Conservation (phyloP, 2,329 filamentous ascomycete species). For the Ceratocystis ficicola region DNA sequence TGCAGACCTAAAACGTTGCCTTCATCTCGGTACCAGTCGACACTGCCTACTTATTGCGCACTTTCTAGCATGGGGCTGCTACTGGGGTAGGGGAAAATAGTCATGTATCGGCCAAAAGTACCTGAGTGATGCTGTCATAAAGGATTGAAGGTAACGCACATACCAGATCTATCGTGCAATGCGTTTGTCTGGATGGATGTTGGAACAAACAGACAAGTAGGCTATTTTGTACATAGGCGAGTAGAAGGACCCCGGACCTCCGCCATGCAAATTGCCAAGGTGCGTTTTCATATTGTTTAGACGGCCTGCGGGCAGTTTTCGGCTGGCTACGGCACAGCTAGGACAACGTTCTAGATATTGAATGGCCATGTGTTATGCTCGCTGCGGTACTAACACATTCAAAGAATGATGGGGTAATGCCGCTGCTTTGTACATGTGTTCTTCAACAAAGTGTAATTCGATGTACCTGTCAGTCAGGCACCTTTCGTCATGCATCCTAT, state of each 20-base stretch:
- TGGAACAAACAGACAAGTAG: not conserved
- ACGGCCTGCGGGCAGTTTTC: no score
- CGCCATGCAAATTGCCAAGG: not conserved
- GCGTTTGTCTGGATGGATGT: not conserved
- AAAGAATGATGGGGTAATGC: no score
- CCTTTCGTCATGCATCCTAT: not conserved
- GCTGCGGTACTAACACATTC: no score
- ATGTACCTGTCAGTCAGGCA: not conserved
- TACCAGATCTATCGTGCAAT: not conserved
- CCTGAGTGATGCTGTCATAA: not conserved
- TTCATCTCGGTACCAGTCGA: not conserved
- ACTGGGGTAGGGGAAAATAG: not conserved
- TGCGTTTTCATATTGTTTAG: no score
- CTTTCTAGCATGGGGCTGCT: not conserved
- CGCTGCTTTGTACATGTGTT: not conserved
- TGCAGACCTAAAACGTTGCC: no score
- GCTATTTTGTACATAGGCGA: not conserved
- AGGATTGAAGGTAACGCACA: not conserved
- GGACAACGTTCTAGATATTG: no score
- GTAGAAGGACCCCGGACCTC: not conserved
- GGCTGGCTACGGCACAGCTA: no score
- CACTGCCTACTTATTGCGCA: not conserved
- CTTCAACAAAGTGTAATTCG: no score
- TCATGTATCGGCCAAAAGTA: not conserved
- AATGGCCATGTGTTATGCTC: no score